Base-by-base conservation (phyloP, 345 rosid species). In the Citrus australasica region DNA sequence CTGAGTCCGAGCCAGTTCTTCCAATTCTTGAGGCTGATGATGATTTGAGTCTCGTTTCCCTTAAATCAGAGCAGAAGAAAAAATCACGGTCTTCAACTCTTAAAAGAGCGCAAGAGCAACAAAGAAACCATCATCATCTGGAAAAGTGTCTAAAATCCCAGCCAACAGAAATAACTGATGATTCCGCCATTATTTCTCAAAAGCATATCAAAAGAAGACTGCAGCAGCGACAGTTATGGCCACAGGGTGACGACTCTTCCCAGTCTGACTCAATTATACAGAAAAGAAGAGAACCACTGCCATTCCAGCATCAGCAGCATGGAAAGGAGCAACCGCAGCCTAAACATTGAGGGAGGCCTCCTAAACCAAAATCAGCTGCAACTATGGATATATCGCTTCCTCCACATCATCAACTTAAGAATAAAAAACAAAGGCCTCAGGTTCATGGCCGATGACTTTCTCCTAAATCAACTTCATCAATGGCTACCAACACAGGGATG, bases 1-100 rank as follows among this genome's bases (percentile, higher is more conserved):
- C 72, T 0, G 28, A 51, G 67, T 14, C 17, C 16, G 55, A 30
- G n/a, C 63, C 71, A 32, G 25, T 66, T 65, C 5, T 48, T 14
- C 8, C 61, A 30, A 67, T 14, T 33, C 6, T 67, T 67, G 71
- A 24, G 51, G 56, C 21, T 55, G 66, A 67, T 55, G 4, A 35
- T 67, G 73, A 67, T 76, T 7, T 25, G 25, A 33, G 53, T 28
- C 64, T 66, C 53, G 53, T 37, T 55, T 67, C 37, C 2, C n/a
- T 22, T 62, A 76, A 76, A 53, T 17, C 32, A 22, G 46, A 55
- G 73, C 27, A 56, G 66, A 76, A 67, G 73, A 35, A 37, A 33
- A 51, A 76, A 9, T 8, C 64, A 3, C 0, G 13, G 33, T 24
- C 63, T 66, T 55, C 71, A 48, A 19, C 6, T 32, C 17, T 6